phyloP scores from a whole-genome alignment of 2,329 filamentous ascomycete species.

The Aspergillus hortae region DNA sequence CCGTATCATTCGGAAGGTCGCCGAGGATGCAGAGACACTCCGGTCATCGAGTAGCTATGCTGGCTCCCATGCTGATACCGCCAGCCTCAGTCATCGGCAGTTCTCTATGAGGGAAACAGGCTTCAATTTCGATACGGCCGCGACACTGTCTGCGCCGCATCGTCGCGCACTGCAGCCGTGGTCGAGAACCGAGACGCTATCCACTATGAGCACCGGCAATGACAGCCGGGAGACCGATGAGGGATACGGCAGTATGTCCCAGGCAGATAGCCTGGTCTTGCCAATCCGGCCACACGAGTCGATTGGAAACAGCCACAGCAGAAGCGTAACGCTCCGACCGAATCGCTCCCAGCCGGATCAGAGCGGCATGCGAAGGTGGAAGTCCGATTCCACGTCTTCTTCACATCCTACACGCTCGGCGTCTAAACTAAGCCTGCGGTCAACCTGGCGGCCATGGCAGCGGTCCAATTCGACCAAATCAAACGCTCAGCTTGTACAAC shows the following conservation, averaged over 20 bases:
- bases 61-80: slow-evolving; percentile 21
- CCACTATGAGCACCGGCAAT: slow-evolving; percentile 6
- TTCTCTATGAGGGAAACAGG: slow-evolving; percentile 25
- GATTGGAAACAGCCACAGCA: slow-evolving; percentile 16
- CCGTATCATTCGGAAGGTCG: slow-evolving; percentile 33
- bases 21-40: slow-evolving; percentile 36
- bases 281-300: slow-evolving; percentile 14
- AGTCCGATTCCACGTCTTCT: slow-evolving; percentile 13
- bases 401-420: slow-evolving; percentile 8
- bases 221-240: slow-evolving; percentile 23
- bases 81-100: slow-evolving; percentile 24
- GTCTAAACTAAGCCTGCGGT: slow-evolving; percentile 19
- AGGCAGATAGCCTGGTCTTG: slow-evolving; percentile 9
- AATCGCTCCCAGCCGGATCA: slow-evolving; percentile 4
- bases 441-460: slow-evolving; percentile 16
- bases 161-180: slow-evolving; percentile 15
- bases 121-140: slow-evolving; percentile 31
- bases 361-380: slow-evolving; percentile 16
- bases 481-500: slow-evolving; percentile 1
- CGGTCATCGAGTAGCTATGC: slow-evolving; percentile 25
- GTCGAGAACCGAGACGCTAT: slow-evolving; percentile 8
- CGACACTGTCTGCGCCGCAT: slow-evolving; percentile 25
- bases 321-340: slow-evolving; percentile 14
- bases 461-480: slow-evolving; percentile 8
- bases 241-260: slow-evolving; percentile 22